These are phyloP conservation scores for Desmodesmus armatus DNA, from an alignment of 139 green algal species.

Conservation along the genomic window DNA sequence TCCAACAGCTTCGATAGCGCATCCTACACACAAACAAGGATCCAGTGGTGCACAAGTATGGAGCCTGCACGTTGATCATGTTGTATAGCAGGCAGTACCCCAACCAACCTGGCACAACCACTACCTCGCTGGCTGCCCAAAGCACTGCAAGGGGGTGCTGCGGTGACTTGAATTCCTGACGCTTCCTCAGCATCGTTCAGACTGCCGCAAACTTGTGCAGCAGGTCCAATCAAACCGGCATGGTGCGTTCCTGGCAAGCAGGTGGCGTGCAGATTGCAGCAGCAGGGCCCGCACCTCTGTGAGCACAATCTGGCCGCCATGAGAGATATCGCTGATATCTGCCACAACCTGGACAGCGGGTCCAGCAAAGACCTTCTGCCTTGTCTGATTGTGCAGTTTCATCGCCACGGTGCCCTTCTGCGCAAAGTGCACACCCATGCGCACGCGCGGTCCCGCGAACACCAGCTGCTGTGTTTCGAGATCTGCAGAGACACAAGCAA, in stretches of 20 bases:
- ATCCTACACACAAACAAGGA: constrained; percentile 63
- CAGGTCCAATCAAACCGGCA: no score
- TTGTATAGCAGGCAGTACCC: no score
- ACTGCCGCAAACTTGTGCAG: no score
- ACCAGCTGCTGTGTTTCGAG: constrained; percentile 3
- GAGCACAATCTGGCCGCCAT: constrained; percentile 81
- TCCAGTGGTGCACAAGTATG: no score
- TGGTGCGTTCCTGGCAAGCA: not conserved
- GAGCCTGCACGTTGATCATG: no score
- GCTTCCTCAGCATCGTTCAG: no score
- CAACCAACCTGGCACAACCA: no score
- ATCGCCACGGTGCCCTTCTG: constrained; percentile 74
- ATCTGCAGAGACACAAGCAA: not conserved
- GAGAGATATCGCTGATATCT: constrained; percentile 68
- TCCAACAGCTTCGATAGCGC: constrained; percentile 68
- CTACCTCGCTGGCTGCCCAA: no score
- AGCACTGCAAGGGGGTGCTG: no score
- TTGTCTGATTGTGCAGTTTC: constrained; percentile 78
- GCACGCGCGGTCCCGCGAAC: constrained; percentile 75
- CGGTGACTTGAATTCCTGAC: no score
- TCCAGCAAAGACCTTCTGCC: constrained; percentile 80
- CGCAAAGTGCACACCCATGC: constrained; percentile 91
- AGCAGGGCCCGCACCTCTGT: constrained; percentile 24
- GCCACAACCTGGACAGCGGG: constrained; percentile 68
- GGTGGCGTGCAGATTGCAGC: not conserved